A percentile compares a stretch with the other conserved stretches of the same genome.
phyloP scores from a whole-genome alignment of 352 stramenopile species.

The Pythium utonaiense region DNA sequence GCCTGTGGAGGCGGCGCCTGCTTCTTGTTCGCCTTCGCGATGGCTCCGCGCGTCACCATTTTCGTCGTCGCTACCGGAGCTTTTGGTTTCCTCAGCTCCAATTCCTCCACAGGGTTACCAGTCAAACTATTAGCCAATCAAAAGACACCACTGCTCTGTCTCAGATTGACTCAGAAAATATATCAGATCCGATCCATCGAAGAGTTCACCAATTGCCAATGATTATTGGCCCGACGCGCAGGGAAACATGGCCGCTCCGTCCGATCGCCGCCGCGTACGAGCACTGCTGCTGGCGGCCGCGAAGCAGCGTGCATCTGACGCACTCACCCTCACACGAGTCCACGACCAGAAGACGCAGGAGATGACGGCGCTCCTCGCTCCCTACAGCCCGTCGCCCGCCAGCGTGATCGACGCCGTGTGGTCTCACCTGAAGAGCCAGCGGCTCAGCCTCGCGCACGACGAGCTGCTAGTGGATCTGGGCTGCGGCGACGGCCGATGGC shows the following conservation, averaged over 20 bases:
- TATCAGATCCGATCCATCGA: constrained; percentile 11
- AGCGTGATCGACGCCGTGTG: constrained; percentile 63
- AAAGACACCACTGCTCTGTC: not conserved
- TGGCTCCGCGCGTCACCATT: constrained; percentile 28
- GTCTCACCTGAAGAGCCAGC: constrained; percentile 31
- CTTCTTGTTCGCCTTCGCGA: constrained; percentile 18
- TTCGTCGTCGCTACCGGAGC: constrained; percentile 17
- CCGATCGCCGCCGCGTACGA: constrained; percentile 32
- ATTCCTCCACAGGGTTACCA: constrained; percentile 16
- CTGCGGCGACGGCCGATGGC: constrained; percentile 77
- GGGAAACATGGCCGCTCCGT: not conserved
- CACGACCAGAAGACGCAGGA: constrained; percentile 1
- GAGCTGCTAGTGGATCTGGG: constrained; percentile 81
- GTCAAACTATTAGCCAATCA: constrained; percentile 30
- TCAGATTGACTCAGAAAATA: constrained; percentile 1
- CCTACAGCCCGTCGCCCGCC: constrained; percentile 66
- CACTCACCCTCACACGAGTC: constrained; percentile 32
- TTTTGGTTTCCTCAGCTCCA: constrained; percentile 1
- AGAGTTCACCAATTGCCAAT: not conserved
- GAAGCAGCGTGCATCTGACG: constrained; percentile 40
- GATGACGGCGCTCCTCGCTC: constrained; percentile 51
- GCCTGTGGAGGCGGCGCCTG: not conserved
- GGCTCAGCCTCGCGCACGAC: constrained; percentile 18
- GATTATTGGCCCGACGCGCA: no score
- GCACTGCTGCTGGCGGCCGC: constrained; percentile 65